Conservation (phyloP, 106 monocot species). For the Dioscorea alata region DNA sequence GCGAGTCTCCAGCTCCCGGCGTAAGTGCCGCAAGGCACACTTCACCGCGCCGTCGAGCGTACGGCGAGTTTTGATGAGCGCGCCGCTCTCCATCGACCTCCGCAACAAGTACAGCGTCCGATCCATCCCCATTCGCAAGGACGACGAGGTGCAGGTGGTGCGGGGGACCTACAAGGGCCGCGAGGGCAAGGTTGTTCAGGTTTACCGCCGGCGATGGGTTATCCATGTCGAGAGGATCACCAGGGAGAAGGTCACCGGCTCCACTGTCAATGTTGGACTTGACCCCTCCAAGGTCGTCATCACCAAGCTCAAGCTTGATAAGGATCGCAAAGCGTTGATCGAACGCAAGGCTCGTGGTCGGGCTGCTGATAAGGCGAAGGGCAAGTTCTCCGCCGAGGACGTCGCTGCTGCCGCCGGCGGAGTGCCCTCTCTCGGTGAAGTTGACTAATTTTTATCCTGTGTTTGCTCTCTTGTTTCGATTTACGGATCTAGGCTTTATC, state of each 20-base stretch:
- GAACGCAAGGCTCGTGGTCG: slow-evolving; percentile 67
- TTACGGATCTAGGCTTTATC: no score
- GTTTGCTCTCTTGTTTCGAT: no score
- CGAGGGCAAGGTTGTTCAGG: slow-evolving; percentile 80
- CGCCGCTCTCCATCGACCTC: slow-evolving; percentile 28
- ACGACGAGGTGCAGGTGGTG: slow-evolving; percentile 78
- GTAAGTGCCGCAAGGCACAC: slow-evolving; percentile 72
- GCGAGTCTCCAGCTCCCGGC: slow-evolving; percentile 60
- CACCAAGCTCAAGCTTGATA: slow-evolving; percentile 83
- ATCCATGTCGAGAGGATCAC: slow-evolving; percentile 80
- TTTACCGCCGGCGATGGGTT: slow-evolving; percentile 71
- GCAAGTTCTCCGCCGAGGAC: slow-evolving; percentile 73
- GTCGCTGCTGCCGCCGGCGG: slow-evolving; percentile 45
- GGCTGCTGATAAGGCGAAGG: slow-evolving; percentile 79
- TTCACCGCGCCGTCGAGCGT: slow-evolving; percentile 81
- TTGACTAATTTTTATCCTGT: no score
- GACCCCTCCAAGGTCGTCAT: slow-evolving; percentile 63
- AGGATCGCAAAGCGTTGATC: slow-evolving; percentile 65
- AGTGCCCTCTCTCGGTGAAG: no score
- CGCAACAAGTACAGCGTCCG: slow-evolving; percentile 69
- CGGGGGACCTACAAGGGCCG: slow-evolving; percentile 80
- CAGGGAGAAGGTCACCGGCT: slow-evolving; percentile 71
- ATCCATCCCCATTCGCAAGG: slow-evolving; percentile 67
- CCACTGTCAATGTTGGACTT: slow-evolving; percentile 78
- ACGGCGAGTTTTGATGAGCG: no score